phyloP scores from a whole-genome alignment of 2,329 filamentous ascomycete species.

The Pseudocercospora pini-densiflorae region DNA sequence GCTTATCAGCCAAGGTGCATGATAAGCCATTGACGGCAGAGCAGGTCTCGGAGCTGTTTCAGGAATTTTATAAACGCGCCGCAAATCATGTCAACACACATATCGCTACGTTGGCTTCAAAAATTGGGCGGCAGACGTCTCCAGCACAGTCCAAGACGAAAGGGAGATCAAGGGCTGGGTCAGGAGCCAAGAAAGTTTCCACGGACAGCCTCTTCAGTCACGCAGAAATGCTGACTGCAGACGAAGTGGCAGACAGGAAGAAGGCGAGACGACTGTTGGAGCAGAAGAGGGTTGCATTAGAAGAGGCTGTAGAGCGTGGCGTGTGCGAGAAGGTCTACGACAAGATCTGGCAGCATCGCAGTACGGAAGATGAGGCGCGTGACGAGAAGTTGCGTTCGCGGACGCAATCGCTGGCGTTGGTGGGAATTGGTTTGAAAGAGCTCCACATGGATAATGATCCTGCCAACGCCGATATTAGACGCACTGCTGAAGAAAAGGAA shows the following conservation, averaged over 20 bases:
- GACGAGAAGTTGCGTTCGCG: constrained; percentile 95
- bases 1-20: constrained; percentile 84
- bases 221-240: constrained; percentile 78
- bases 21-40: constrained; percentile 82
- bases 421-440: constrained; percentile 87
- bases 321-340: constrained; percentile 63
- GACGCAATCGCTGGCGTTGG: constrained; percentile 85
- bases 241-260: constrained; percentile 81
- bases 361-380: constrained; percentile 89
- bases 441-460: constrained; percentile 75
- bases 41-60: constrained; percentile 81
- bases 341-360: constrained; percentile 88
- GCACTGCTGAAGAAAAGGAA: constrained; percentile 57
- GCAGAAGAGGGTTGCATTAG: constrained; percentile 73
- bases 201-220: constrained; percentile 42
- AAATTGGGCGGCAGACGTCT: constrained; percentile 71
- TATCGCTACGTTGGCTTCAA: constrained; percentile 76
- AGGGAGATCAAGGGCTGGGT: constrained; percentile 50
- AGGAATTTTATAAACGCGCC: constrained; percentile 87
- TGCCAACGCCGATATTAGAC: constrained; percentile 59
- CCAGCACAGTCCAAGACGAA: constrained; percentile 61
- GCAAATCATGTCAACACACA: constrained; percentile 85
- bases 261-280: constrained; percentile 78
- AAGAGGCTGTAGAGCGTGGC: constrained; percentile 88
- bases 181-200: constrained; percentile 42